Conservation (phyloP, 208 protist genomes). For the Trypanosoma cruzi region DNA sequence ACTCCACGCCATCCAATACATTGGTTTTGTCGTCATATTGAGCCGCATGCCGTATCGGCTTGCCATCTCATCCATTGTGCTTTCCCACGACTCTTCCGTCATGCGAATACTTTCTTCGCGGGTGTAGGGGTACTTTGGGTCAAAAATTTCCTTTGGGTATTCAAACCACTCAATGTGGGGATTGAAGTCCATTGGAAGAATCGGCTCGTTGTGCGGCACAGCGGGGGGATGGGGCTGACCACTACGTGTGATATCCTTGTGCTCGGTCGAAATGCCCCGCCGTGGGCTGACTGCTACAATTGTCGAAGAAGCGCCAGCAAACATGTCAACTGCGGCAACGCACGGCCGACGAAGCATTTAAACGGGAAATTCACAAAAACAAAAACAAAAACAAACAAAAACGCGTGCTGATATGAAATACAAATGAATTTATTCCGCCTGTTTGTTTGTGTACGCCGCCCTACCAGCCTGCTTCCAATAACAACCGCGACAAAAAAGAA, state of each 20-base stretch:
- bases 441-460: not conserved
- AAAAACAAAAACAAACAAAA: not conserved
- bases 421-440: not conserved
- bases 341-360: not conserved
- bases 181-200: constrained; percentile 92
- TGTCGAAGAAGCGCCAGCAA: not conserved
- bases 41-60: constrained; percentile 87
- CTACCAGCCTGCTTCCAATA: not conserved
- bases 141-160: constrained; percentile 91
- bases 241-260: constrained; percentile 45
- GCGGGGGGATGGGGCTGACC: constrained; percentile 59
- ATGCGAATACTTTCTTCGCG: constrained; percentile 91
- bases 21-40: constrained; percentile 85
- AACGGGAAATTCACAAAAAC: not conserved
- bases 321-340: not conserved
- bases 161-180: constrained; percentile 94
- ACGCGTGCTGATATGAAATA: not conserved
- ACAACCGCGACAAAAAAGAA: not conserved
- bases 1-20: constrained; percentile 88
- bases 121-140: constrained; percentile 91
- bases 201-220: constrained; percentile 77
- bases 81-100: constrained; percentile 89
- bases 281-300: not conserved
- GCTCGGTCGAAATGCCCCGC: constrained; percentile 54
- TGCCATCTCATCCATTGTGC: constrained; percentile 91